A percentile compares a stretch with the other conserved stretches of the same genome.
Evolutionary conservation across 129 eudicot species (phyloP).

Genomic region (Artemisia tridentata): DNA sequence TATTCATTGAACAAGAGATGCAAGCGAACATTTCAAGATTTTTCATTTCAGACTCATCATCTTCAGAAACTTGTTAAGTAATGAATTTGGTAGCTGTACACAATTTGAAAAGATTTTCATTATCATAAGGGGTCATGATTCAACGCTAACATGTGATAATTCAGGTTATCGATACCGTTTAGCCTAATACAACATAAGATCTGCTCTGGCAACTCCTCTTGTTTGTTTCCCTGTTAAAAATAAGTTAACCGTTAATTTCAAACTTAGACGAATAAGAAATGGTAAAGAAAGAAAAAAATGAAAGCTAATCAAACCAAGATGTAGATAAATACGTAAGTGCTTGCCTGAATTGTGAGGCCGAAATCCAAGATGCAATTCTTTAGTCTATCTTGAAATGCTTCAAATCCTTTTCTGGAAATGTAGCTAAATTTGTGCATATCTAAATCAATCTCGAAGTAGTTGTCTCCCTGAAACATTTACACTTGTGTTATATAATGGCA

Average conservation of each 20-base stretch:
- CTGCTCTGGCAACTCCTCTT: constrained; percentile 89
- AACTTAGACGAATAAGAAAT: background rate
- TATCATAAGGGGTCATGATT: constrained; percentile 39
- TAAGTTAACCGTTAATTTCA: background rate
- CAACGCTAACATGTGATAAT: constrained; percentile 60
- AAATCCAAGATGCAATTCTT: constrained; percentile 77
- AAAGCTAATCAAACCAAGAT: background rate
- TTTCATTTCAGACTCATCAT: background rate
- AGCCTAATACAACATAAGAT: constrained; percentile 75
- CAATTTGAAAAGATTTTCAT: constrained; percentile 25
- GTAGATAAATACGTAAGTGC: background rate
- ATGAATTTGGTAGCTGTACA: constrained; percentile 20
- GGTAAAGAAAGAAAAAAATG: too few species aligned
- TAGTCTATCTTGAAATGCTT: constrained; percentile 63
- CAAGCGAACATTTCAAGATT: background rate
- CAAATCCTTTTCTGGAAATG: constrained; percentile 92
- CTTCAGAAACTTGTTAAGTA: constrained; percentile 7
- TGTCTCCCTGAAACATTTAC: constrained; percentile 57
- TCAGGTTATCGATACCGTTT: constrained; percentile 65
- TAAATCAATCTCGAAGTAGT: constrained; percentile 83
- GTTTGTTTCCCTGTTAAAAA: constrained; percentile 64
- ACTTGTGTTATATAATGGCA: background rate
- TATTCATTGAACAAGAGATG: too few species aligned
- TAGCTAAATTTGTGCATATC: constrained; percentile 95
- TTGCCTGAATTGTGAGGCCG: constrained; percentile 87